Conservation (phyloP, 352 stramenopile species). For the Phytophthora cryptogea region DNA sequence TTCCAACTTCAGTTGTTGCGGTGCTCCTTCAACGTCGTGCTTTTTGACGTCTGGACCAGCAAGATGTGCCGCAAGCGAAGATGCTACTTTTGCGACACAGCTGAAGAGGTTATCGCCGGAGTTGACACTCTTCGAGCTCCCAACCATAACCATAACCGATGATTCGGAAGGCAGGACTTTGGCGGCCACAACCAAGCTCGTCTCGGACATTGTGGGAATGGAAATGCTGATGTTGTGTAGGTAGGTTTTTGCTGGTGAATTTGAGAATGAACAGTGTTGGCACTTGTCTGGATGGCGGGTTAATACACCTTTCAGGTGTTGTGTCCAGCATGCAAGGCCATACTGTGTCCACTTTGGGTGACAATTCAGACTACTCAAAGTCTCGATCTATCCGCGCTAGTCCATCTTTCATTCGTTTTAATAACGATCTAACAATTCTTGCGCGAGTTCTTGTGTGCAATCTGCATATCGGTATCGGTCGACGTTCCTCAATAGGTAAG, state of each 20-base stretch:
- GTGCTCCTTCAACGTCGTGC: neutral
- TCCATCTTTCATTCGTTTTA: neutral
- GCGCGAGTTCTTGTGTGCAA: too few species aligned
- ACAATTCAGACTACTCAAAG: neutral
- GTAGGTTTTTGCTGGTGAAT: slow-evolving; percentile 7
- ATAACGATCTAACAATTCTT: neutral
- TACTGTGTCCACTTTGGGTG: neutral
- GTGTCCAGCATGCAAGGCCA: neutral
- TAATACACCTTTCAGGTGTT: neutral
- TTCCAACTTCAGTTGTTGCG: neutral
- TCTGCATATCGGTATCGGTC: too few species aligned
- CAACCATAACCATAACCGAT: neutral
- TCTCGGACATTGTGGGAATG: slow-evolving; percentile 17
- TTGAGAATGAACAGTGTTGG: slow-evolving; percentile 2
- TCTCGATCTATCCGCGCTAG: neutral
- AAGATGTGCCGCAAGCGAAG: neutral
- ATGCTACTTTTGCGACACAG: slow-evolving; percentile 1
- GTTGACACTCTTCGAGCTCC: neutral
- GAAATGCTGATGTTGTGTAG: neutral
- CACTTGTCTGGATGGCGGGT: too few species aligned
- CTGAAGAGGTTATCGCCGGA: neutral
- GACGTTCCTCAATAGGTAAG: too few species aligned
- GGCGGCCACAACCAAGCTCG: slow-evolving; percentile 6
- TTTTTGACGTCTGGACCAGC: neutral
- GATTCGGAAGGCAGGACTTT: slow-evolving; percentile 8